Evolutionary conservation across 768 basidiomycete genomes (phyloP), one percentile per base, ranked within the genome.

Genomic region (Imleria badia): DNA sequence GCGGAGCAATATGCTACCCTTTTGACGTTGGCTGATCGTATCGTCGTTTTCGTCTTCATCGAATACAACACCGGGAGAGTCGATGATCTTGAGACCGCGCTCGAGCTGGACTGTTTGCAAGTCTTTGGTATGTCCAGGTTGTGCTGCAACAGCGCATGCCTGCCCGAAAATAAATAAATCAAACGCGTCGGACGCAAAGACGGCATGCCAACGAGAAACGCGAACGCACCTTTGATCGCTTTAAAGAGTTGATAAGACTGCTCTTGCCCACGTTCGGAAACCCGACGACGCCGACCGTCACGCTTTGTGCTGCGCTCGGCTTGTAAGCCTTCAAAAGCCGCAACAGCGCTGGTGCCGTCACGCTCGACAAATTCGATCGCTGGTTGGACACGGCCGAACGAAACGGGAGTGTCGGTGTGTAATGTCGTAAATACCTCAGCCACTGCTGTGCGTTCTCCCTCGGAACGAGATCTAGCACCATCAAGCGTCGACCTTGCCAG

Each of bases 181-280:
- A 22, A 30, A 31, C 10, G 34, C 14, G 40, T 33, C 52, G 29
- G n/a, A n/a, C 17, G 2, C 3, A 23, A 30, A 35, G 19, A 34
- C 17, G 20, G 52, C 17, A 33, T 1, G 8, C 17, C 11, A 22
- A 44, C 13, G 15, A 60, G 3, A 47, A n/a, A 45, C 19, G 20
- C 19, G 6, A n/a, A 60, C 73, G 1, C 22, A 87, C 88, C 73
- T 91, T 94, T 56, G 84, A 82, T 35, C 93, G 75, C 72, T 94
- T 94, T 48, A 99, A 74, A 41, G 91, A 89, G 70, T 98, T 98
- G 70, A 99, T 94, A 54, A 98, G 67, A 64, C 86, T 90, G 52
- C 92, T 95, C 75, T 98, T 98, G 14, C 96, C 96, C 43, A 98
- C 96, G 70, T 98, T 98, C 1, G 96, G 96, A 72, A 94, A 96